These are phyloP conservation scores for Scheffersomyces lignicola DNA, from an alignment of 1,139 yeast species.

Conservation along the genomic window DNA sequence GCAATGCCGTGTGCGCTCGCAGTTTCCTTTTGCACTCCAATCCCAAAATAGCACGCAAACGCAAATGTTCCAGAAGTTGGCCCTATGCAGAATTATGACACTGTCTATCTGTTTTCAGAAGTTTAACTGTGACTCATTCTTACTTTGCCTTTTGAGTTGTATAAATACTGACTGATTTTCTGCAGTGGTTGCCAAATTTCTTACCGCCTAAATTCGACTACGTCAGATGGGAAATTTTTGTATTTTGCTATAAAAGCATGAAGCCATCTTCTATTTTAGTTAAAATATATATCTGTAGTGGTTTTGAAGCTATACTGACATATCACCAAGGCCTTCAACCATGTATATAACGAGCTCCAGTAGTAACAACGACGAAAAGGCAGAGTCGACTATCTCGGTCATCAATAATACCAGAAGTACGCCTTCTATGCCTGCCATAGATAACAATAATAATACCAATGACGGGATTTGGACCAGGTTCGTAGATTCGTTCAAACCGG, in stretches of 20 bases:
- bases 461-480: conserved; percentile 22
- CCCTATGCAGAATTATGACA: no score
- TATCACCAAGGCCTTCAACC: no score
- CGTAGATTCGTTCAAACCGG: conserved; percentile 39
- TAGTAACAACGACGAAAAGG: conserved; percentile 1
- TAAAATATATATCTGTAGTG: no score
- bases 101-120: no score
- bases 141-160: conserved; percentile 6
- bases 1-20: background rate
- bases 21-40: conserved; percentile 1
- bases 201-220: background rate
- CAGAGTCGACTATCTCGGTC: conserved; percentile 2
- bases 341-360: background rate
- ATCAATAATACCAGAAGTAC: conserved; percentile 1
- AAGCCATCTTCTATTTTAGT: background rate
- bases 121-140: conserved; percentile 8
- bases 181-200: background rate
- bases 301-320: no score
- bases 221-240: no score
- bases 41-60: no score
- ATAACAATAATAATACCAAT: conserved; percentile 8
- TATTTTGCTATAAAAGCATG: no score
- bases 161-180: conserved; percentile 1
- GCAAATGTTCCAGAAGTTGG: no score
- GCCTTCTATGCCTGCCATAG: background rate